Conservation (phyloP, 139 green algal species). For the Astrephomene gubernaculifera region DNA sequence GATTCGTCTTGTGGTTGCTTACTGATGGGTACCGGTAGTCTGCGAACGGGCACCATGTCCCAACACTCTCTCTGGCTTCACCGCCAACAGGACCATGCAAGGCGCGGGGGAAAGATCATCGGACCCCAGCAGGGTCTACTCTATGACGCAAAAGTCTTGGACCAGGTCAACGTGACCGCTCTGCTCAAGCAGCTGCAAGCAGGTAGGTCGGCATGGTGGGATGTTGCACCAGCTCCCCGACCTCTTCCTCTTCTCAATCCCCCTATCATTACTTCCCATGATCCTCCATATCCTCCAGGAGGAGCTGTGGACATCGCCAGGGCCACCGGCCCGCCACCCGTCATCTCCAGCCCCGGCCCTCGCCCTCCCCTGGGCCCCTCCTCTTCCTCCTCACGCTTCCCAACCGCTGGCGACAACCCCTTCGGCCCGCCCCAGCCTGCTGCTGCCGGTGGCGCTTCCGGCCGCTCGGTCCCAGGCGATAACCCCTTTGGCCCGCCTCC, state of each 20-base stretch:
- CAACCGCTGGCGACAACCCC: slow-evolving; percentile 4
- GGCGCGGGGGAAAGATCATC: slow-evolving; percentile 14
- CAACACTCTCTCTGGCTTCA: neutral
- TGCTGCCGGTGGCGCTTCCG: neutral
- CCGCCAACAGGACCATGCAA: slow-evolving; percentile 15
- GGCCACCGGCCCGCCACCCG: too few relatives aligned
- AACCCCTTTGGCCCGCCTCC: slow-evolving; percentile 1
- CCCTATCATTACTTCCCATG: neutral
- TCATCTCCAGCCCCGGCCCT: neutral
- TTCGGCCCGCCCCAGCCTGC: neutral
- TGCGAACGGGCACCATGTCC: neutral
- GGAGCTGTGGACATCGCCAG: neutral
- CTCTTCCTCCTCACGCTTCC: neutral
- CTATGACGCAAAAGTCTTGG: slow-evolving; percentile 12
- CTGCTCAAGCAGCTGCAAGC: slow-evolving; percentile 3
- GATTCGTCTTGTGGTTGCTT: neutral
- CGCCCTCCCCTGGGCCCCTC: too few relatives aligned
- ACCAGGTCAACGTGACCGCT: neutral
- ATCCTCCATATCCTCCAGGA: neutral
- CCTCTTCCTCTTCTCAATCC: neutral
- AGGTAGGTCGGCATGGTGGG: neutral
- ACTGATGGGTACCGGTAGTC: neutral
- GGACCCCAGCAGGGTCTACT: neutral
- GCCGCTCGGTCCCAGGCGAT: neutral
- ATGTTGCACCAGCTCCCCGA: neutral